Conservation (phyloP, 2,329 filamentous ascomycete genomes). For the Berkeleyomyces basicola region DNA sequence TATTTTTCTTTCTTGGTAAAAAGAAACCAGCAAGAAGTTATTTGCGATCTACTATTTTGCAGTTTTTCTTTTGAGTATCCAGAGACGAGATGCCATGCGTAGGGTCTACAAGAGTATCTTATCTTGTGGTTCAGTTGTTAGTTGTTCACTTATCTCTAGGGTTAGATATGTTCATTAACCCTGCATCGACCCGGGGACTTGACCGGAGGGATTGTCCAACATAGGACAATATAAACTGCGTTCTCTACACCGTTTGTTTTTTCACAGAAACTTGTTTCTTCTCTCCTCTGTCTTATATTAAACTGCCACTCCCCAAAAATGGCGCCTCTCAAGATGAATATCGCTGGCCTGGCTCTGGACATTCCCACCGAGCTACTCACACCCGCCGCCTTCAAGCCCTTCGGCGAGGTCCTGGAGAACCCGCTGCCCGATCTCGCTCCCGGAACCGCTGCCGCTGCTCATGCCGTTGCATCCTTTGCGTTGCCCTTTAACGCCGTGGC, state of each 20-base stretch:
- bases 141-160: too few relatives aligned
- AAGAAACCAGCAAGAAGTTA: too few relatives aligned
- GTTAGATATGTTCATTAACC: too few relatives aligned
- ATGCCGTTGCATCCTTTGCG: slow-evolving; percentile 1
- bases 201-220: too few relatives aligned
- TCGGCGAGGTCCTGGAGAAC: slow-evolving; percentile 70
- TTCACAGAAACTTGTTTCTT: background rate
- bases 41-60: too few relatives aligned
- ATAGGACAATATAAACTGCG: too few relatives aligned
- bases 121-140: too few relatives aligned
- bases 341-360: background rate
- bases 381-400: slow-evolving; percentile 51
- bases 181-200: too few relatives aligned
- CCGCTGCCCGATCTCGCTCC: slow-evolving; percentile 38
- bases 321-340: background rate
- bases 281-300: background rate
- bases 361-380: slow-evolving; percentile 51
- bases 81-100: too few relatives aligned
- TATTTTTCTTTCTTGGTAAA: too few relatives aligned
- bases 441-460: slow-evolving; percentile 9
- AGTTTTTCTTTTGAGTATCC: too few relatives aligned
- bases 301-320: background rate
- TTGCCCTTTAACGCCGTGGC: slow-evolving; percentile 35
- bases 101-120: too few relatives aligned
- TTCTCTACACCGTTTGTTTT: background rate